Conservation (phyloP, 805 yeast genomes). For the Kuraishia hungarica region DNA sequence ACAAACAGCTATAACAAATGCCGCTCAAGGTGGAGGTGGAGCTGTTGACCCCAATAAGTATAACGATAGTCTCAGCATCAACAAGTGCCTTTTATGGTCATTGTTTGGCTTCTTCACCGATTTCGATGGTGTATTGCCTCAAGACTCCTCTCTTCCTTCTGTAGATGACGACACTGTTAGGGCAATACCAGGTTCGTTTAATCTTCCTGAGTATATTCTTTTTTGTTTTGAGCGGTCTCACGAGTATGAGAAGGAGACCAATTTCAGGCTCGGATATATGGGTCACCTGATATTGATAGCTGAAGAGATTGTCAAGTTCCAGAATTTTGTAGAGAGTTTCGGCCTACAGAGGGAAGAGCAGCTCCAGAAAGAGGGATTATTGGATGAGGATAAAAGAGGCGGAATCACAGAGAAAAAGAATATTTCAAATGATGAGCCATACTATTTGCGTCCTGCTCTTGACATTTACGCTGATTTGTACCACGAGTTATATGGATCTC, state of each 20-base stretch:
- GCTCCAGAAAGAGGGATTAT: background rate
- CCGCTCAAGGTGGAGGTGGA: slow-evolving; percentile 22
- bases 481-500: slow-evolving; percentile 16
- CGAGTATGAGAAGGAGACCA: slow-evolving; percentile 21
- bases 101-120: slow-evolving; percentile 21
- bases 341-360: slow-evolving; percentile 21
- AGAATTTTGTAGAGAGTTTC: slow-evolving; percentile 23
- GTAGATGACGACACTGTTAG: background rate
- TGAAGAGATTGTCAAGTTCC: slow-evolving; percentile 51
- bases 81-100: slow-evolving; percentile 26
- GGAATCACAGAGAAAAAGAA: slow-evolving; percentile 5
- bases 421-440: slow-evolving; percentile 16
- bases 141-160: background rate
- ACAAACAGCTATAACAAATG: background rate
- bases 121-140: slow-evolving; percentile 9
- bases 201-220: slow-evolving; percentile 20
- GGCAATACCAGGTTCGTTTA: slow-evolving; percentile 22
- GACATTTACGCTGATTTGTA: slow-evolving; percentile 23
- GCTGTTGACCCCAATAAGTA: slow-evolving; percentile 8
- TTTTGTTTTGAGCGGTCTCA: slow-evolving; percentile 20
- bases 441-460: slow-evolving; percentile 21
- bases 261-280: slow-evolving; percentile 49
- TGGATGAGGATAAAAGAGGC: background rate
- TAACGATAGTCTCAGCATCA: slow-evolving; percentile 23
- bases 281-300: slow-evolving; percentile 50